Percentiles rank a stretch among this genome's conserved stretches.
These are phyloP conservation scores for Leishmania guyanensis DNA, from an alignment of 208 protist species.

Conservation along the genomic window DNA sequence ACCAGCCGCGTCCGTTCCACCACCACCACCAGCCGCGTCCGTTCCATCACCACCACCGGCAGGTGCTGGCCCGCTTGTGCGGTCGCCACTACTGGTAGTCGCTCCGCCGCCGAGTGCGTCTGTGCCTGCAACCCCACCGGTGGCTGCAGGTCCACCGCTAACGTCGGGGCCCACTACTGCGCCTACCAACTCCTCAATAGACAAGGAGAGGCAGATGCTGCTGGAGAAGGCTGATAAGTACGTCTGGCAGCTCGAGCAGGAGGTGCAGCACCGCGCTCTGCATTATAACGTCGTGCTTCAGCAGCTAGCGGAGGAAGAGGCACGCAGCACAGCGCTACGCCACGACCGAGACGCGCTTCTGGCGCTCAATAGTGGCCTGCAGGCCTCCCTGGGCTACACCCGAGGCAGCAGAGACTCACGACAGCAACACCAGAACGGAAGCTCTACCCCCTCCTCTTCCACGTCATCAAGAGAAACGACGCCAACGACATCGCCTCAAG, in stretches of 20 bases:
- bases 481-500: background rate
- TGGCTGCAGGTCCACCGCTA: conserved; percentile 2
- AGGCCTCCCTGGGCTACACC: conserved; percentile 30
- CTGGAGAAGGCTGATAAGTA: conserved; percentile 59
- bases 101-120: conserved; percentile 9
- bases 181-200: conserved; percentile 11
- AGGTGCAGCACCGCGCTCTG: conserved; percentile 50
- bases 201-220: conserved; percentile 39
- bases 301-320: conserved; percentile 56
- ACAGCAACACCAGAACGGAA: background rate
- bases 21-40: background rate
- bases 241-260: conserved; percentile 53
- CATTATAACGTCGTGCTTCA: conserved; percentile 49
- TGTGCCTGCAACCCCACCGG: background rate
- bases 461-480: background rate
- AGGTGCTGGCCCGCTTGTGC: too few species aligned
- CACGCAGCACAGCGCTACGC: conserved; percentile 36
- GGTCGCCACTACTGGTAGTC: background rate
- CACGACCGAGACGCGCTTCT: conserved; percentile 58
- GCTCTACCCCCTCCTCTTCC: background rate
- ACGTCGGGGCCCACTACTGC: background rate
- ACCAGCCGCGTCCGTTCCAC: background rate
- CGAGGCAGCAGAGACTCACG: background rate
- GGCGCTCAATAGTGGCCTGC: conserved; percentile 41
- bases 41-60: background rate